A percentile compares a stretch with the other conserved stretches of the same genome.
These are phyloP conservation scores for Solanum bulbocastanum DNA, from an alignment of 257 asterid species.

Conservation along the genomic window DNA sequence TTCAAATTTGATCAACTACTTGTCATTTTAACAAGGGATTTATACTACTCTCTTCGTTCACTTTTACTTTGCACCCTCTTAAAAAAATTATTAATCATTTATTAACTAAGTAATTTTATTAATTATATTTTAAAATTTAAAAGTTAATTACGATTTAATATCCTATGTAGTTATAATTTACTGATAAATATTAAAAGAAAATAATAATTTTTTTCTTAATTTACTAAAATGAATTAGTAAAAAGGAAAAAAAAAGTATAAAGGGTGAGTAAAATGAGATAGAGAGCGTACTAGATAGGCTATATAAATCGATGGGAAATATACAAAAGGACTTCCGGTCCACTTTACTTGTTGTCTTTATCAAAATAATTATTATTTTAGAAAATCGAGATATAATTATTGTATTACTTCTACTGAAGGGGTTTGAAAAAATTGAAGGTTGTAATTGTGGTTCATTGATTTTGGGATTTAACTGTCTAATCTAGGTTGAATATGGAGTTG, in stretches of 20 bases:
- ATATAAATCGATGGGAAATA: background rate
- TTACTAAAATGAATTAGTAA: background rate
- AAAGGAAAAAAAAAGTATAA: background rate
- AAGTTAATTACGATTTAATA: too few species aligned
- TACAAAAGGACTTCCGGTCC: background rate
- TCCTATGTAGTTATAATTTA: too few species aligned
- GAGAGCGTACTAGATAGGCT: background rate
- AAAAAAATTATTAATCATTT: too few species aligned
- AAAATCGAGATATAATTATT: background rate
- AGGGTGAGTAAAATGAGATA: background rate
- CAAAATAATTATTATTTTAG: background rate
- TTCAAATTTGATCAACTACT: background rate
- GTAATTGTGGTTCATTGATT: constrained; percentile 5
- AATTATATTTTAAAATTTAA: too few species aligned
- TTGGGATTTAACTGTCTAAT: constrained; percentile 19
- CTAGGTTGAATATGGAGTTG: background rate
- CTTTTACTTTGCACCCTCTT: background rate
- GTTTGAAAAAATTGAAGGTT: background rate
- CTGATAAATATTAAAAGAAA: background rate
- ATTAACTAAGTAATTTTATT: too few species aligned
- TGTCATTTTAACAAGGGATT: background rate
- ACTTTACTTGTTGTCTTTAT: background rate
- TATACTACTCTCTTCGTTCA: too few species aligned
- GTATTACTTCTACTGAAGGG: too few species aligned
- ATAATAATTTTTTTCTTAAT: too few species aligned